Percentiles rank a stretch among this genome's conserved stretches.
Evolutionary conservation across 78 protist genomes (phyloP).

Genomic region (Goniomonas avonlea): DNA sequence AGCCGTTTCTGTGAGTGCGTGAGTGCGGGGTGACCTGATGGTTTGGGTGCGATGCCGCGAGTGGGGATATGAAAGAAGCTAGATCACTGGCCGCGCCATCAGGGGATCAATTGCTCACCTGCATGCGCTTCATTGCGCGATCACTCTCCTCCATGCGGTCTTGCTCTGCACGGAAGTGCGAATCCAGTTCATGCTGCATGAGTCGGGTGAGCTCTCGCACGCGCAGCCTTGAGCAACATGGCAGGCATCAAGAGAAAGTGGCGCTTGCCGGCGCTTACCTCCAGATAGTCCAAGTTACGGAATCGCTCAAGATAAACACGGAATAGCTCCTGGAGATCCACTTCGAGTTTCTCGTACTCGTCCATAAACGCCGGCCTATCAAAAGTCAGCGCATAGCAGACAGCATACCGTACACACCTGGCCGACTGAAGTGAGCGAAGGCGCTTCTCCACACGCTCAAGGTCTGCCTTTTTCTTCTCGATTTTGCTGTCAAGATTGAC

Average conservation of each 20-base stretch:
- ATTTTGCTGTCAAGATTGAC: slow-evolving; percentile 36
- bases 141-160: not conserved
- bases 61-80: not conserved
- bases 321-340: slow-evolving; percentile 32
- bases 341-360: slow-evolving; percentile 54
- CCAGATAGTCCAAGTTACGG: slow-evolving; percentile 48
- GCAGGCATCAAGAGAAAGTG: not conserved
- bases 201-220: not conserved
- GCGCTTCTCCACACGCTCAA: slow-evolving; percentile 52
- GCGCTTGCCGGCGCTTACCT: slow-evolving; percentile 19
- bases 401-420: not conserved
- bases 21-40: no score
- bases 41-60: not conserved
- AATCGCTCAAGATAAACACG: slow-evolving; percentile 17
- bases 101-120: not conserved
- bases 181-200: not conserved
- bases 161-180: not conserved
- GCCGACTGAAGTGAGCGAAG: slow-evolving; percentile 30
- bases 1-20: not conserved
- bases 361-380: slow-evolving; percentile 65
- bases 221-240: not conserved
- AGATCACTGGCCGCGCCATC: not conserved
- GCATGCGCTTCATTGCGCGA: not conserved
- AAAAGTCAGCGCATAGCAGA: slow-evolving; percentile 16
- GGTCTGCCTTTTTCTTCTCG: slow-evolving; percentile 49